Conservation (phyloP, 306 rosid genomes). For the Vicia villosa region DNA sequence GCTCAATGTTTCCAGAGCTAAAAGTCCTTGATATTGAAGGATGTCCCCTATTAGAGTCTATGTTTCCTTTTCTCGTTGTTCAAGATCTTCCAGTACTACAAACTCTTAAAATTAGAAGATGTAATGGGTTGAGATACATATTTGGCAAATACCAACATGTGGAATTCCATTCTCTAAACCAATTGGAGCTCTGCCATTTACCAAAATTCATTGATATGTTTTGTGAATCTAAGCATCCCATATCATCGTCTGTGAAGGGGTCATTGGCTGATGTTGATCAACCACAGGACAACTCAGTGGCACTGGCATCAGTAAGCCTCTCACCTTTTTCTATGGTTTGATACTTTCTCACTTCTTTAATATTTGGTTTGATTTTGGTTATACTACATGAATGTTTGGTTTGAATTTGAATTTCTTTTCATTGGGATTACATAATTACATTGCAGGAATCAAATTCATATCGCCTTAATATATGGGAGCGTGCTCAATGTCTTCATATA, state of each 20-base stretch:
- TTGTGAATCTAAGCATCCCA: background rate
- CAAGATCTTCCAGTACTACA: background rate
- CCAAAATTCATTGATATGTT: conserved; percentile 1
- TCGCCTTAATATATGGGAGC: background rate
- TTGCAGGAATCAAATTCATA: background rate
- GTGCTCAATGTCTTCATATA: background rate
- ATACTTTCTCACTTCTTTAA: background rate
- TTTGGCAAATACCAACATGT: background rate
- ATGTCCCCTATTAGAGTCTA: background rate
- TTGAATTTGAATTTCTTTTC: background rate
- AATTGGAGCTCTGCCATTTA: rapidly evolving
- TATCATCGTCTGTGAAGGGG: background rate
- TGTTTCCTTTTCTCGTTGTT: background rate
- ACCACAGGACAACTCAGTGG: background rate
- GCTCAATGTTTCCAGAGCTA: background rate
- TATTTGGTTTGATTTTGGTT: background rate
- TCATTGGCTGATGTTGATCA: too few species aligned
- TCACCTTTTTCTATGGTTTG: background rate
- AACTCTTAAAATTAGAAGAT: background rate
- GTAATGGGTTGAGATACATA: background rate
- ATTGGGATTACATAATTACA: background rate
- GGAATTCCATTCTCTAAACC: background rate
- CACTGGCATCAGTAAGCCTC: background rate
- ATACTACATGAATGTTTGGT: background rate
- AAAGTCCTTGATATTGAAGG: rapidly evolving